Conservation (phyloP, 176 grass and related monocot genomes). For the Hyparrhenia diplandra region DNA sequence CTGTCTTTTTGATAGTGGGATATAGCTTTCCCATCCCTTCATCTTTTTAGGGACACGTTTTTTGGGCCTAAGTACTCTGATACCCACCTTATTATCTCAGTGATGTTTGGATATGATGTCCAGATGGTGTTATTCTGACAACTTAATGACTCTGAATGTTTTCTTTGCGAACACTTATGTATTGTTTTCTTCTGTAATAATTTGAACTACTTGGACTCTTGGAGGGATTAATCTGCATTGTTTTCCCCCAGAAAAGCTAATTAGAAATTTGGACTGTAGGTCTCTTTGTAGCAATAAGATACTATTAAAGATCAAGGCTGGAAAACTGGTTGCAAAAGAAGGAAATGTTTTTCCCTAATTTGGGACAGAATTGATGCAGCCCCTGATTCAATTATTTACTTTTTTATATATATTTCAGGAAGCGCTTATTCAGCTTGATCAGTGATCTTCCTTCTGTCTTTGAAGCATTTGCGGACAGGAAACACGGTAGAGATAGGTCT, state of each 20-base stretch:
- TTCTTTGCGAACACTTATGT: neutral
- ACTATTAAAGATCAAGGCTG: neutral
- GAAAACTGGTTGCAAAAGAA: neutral
- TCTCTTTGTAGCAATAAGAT: neutral
- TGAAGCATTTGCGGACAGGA: constrained; percentile 56
- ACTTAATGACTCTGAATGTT: neutral
- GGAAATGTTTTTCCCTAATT: neutral
- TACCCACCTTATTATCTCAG: neutral
- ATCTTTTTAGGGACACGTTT: neutral
- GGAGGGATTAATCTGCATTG: neutral
- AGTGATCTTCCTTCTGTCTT: constrained; percentile 61
- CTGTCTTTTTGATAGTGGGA: neutral
- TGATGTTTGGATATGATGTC: neutral
- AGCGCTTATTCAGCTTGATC: constrained; percentile 71
- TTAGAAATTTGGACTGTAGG: neutral
- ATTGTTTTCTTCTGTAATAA: neutral
- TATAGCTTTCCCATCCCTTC: neutral
- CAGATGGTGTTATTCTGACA: constrained; percentile 1
- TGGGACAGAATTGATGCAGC: neutral
- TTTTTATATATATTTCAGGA: constrained; percentile 40
- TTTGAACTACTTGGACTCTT: neutral
- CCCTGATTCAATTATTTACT: neutral
- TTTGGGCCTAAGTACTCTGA: neutral
- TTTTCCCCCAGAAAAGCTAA: neutral
- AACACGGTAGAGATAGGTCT: constrained; percentile 51